phyloP scores from a whole-genome alignment of 495 filamentous ascomycete genomes.

The Penicillium fimorum region DNA sequence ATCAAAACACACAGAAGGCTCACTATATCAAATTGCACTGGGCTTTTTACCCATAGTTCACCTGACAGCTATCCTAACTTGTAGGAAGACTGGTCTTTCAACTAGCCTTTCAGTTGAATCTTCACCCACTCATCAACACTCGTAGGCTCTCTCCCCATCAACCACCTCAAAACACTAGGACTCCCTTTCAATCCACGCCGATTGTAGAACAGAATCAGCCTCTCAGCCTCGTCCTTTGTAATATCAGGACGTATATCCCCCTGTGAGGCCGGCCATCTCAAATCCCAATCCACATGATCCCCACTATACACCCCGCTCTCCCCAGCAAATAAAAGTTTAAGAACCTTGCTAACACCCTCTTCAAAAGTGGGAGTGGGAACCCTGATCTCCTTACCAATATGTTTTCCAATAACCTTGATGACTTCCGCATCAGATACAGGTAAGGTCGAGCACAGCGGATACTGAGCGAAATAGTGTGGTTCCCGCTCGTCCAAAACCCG shows the following conservation, averaged over 20 bases:
- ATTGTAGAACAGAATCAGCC: constrained; percentile 35
- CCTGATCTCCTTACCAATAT: constrained; percentile 19
- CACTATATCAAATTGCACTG: not conserved
- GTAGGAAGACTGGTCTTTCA: not conserved
- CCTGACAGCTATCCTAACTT: not conserved
- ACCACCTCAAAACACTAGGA: constrained; percentile 34
- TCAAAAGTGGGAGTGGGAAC: constrained; percentile 3
- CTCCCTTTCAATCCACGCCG: constrained; percentile 31
- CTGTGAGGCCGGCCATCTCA: not conserved
- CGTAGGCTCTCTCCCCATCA: constrained; percentile 31
- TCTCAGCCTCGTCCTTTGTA: constrained; percentile 24
- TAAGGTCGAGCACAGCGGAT: constrained; percentile 30
- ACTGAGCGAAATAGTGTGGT: constrained; percentile 29
- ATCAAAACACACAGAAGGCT: not conserved
- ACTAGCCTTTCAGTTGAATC: not conserved
- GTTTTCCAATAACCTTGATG: constrained; percentile 1
- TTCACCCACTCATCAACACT: constrained; percentile 4
- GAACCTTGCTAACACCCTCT: constrained; percentile 1
- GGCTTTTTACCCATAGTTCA: not conserved
- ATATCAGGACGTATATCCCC: constrained; percentile 10
- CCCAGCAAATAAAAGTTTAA: constrained; percentile 3
- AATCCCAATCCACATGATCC: not conserved
- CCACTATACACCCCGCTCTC: not conserved
- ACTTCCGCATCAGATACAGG: constrained; percentile 12
- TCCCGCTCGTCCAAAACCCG: constrained; percentile 29